Conservation (phyloP, 129 eudicot species). For the Lactuca saligna region DNA sequence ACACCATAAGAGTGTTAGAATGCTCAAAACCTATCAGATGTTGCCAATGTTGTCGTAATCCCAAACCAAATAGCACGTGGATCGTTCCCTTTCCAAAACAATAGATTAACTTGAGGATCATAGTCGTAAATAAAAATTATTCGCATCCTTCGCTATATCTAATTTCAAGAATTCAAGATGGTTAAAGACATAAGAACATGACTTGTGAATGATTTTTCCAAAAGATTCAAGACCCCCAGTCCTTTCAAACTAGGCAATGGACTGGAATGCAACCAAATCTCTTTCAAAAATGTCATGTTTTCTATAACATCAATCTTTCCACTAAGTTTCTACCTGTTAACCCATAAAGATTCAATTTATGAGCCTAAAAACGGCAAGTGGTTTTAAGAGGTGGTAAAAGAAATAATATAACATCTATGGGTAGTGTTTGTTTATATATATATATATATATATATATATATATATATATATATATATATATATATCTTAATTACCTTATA, state of each 20-base stretch:
- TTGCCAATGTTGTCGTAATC: conserved; percentile 64
- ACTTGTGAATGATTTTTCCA: conserved; percentile 79
- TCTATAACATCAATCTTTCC: conserved; percentile 75
- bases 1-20: too few species aligned
- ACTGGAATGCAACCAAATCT: conserved; percentile 82
- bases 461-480: too few species aligned
- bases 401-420: too few species aligned
- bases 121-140: conserved; percentile 85
- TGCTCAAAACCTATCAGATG: conserved; percentile 11
- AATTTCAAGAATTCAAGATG: conserved; percentile 59
- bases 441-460: too few species aligned
- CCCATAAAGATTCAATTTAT: conserved; percentile 75
- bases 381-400: too few species aligned
- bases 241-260: conserved; percentile 73
- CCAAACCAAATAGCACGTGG: conserved; percentile 90
- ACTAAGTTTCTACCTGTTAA: conserved; percentile 72
- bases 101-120: conserved; percentile 64
- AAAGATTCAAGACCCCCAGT: conserved; percentile 61
- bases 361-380: conserved; percentile 48
- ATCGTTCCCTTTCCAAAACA: conserved; percentile 91
- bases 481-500: too few species aligned
- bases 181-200: conserved; percentile 63
- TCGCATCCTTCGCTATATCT: conserved; percentile 53
- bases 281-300: conserved; percentile 83
- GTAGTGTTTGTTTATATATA: too few species aligned